Conservation (phyloP, 2,329 filamentous ascomycete genomes). For the Cladosporium cucumerinum region DNA sequence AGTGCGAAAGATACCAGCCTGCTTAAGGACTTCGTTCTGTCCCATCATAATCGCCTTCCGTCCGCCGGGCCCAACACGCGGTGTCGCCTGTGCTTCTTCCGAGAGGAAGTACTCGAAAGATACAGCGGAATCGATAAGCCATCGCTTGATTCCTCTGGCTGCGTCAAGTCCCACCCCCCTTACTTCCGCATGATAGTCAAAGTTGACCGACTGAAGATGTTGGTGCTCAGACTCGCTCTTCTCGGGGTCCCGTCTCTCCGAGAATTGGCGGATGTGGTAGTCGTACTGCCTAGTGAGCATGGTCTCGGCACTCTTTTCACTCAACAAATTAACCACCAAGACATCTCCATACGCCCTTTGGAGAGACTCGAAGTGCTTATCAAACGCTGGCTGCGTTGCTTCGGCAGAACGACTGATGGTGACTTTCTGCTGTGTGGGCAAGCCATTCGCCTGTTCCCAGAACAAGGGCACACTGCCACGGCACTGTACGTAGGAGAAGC, state of each 20-base stretch:
- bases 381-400: conserved; percentile 89
- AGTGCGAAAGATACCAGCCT: conserved; percentile 92
- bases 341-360: conserved; percentile 84
- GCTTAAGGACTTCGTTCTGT: conserved; percentile 64
- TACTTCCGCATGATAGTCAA: conserved; percentile 95
- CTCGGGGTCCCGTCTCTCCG: conserved; percentile 49
- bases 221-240: conserved; percentile 59
- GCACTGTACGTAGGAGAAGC: conserved; percentile 92
- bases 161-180: conserved; percentile 87
- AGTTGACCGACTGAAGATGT: conserved; percentile 77
- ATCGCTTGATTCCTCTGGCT: conserved; percentile 75
- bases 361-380: conserved; percentile 89
- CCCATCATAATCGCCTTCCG: conserved; percentile 27
- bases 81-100: conserved; percentile 62
- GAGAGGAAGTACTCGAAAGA: conserved; percentile 91
- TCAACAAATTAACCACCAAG: conserved; percentile 92
- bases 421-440: conserved; percentile 94
- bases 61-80: conserved; percentile 39
- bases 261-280: conserved; percentile 70
- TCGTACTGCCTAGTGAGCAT: conserved; percentile 79
- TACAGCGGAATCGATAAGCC: conserved; percentile 75
- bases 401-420: conserved; percentile 82
- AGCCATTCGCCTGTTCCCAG: conserved; percentile 88
- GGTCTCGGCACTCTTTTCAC: conserved; percentile 80
- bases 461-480: conserved; percentile 93